A percentile compares a stretch with the other conserved stretches of the same genome.
Conservation (phyloP, 1,139 yeast species). For the Blastobotrys capitulatus region DNA sequence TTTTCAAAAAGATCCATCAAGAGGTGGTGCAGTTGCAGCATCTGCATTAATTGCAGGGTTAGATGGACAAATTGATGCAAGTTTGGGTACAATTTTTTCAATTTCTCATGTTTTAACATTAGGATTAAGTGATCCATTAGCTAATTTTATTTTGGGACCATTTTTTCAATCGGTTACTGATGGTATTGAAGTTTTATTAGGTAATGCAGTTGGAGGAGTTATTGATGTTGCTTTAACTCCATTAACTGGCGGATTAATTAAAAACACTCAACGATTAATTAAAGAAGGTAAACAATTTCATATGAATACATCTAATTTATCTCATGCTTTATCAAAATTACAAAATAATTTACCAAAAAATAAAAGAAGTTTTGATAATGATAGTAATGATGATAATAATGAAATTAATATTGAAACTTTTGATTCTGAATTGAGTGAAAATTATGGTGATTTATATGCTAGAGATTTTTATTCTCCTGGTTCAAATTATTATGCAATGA, state of each 20-base stretch:
- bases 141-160: conserved; percentile 27
- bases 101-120: conserved; percentile 23
- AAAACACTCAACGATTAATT: conserved; percentile 14
- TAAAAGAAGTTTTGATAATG: background rate
- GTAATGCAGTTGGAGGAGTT: conserved; percentile 22
- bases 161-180: conserved; percentile 31
- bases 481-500: background rate
- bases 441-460: background rate
- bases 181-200: conserved; percentile 29
- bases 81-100: conserved; percentile 24
- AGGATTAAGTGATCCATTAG: conserved; percentile 26
- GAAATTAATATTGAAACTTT: background rate
- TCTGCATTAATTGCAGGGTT: conserved; percentile 28
- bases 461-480: background rate
- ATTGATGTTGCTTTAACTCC: conserved; percentile 15
- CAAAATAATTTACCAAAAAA: background rate
- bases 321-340: background rate
- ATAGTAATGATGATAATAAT: background rate
- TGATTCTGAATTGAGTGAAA: background rate
- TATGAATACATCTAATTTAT: conserved; percentile 11
- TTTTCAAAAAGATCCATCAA: conserved; percentile 19
- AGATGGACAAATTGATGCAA: conserved; percentile 32
- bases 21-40: conserved; percentile 23
- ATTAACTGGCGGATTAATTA: conserved; percentile 11
- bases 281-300: conserved; percentile 15